Conservation (phyloP, 225 moss, liverwort and hornwort genomes). For the Rhytidiadelphus loreus region DNA sequence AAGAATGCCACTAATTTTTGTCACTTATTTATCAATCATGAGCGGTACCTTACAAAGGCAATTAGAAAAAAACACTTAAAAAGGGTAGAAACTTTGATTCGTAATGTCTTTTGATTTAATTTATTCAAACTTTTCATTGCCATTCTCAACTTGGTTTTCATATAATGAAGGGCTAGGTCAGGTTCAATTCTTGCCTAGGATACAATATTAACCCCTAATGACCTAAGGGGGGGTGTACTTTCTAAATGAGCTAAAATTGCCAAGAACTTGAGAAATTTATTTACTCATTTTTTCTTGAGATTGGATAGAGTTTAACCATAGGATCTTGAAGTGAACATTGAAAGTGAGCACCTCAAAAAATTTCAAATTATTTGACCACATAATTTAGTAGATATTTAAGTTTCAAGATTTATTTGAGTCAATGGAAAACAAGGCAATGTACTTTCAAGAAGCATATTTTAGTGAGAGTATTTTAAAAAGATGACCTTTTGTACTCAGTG, state of each 20-base stretch:
- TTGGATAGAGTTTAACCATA: no score
- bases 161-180: neutral
- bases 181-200: neutral
- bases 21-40: neutral
- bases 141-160: neutral
- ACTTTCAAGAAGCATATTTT: neutral
- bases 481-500: neutral
- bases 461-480: neutral
- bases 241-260: no score
- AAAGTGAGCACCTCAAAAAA: neutral
- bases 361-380: no score
- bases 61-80: neutral
- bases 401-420: no score
- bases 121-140: neutral
- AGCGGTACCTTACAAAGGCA: neutral
- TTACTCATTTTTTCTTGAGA: no score
- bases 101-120: neutral
- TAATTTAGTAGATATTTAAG: no score
- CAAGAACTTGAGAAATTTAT: no score
- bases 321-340: no score
- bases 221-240: no score
- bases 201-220: neutral
- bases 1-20: neutral
- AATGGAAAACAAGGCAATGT: neutral
- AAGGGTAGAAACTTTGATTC: neutral